Evolutionary conservation across 176 grass and related monocot genomes (phyloP).

Genomic region (Neostapfia colusana): DNA sequence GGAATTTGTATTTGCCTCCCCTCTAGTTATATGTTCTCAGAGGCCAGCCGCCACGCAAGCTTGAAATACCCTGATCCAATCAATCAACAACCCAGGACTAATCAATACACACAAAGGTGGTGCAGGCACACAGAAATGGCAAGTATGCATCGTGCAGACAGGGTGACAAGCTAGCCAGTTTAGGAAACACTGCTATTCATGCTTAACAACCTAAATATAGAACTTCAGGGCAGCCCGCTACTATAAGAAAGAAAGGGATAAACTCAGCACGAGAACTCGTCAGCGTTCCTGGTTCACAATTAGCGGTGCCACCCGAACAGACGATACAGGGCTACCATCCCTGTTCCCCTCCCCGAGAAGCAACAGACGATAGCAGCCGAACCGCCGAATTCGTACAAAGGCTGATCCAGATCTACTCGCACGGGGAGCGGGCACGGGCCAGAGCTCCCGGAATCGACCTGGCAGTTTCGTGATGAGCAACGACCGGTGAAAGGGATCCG

Average conservation of each 20-base stretch:
- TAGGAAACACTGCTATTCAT: not conserved
- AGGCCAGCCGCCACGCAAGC: not conserved
- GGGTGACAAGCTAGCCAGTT: not conserved
- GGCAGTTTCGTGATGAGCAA: not conserved
- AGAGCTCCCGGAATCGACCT: slow-evolving; percentile 15
- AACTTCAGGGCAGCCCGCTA: not conserved
- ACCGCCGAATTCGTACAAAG: not conserved
- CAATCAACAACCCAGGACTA: not conserved
- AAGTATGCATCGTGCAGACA: not conserved
- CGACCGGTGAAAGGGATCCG: not conserved
- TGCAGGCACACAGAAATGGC: slow-evolving; percentile 2
- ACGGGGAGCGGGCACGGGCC: not conserved
- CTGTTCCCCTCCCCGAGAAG: not conserved
- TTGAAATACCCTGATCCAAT: not conserved
- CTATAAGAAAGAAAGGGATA: not conserved
- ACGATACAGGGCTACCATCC: not conserved
- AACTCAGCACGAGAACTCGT: not conserved
- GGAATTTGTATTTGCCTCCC: not conserved
- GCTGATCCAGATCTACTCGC: slow-evolving; percentile 33
- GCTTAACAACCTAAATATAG: slow-evolving; percentile 5
- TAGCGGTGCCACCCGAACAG: not conserved
- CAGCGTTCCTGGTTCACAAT: not conserved
- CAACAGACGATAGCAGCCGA: not conserved
- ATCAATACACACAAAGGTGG: not conserved
- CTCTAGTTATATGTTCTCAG: not conserved